phyloP scores from a whole-genome alignment of 306 rosid species.

The barrel medic (Medicago truncatula) region DNA sequence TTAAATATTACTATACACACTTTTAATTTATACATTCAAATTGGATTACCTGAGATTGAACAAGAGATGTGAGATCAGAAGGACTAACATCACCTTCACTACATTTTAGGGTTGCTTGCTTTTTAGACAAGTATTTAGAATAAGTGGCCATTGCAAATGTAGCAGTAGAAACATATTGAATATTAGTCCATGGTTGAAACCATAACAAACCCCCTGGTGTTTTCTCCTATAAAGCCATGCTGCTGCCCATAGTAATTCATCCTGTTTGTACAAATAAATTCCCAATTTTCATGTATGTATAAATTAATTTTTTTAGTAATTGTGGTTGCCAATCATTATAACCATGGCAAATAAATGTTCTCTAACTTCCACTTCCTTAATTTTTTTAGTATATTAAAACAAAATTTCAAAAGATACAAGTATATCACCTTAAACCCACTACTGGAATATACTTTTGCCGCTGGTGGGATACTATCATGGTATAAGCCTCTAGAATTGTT shows the following conservation, averaged over 20 bases:
- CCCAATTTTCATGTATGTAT: neutral
- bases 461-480: slow-evolving; percentile 50
- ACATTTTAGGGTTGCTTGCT: slow-evolving; percentile 36
- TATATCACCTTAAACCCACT: slow-evolving; percentile 61
- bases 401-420: neutral
- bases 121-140: slow-evolving; percentile 50
- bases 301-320: neutral
- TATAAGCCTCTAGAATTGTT: slow-evolving; percentile 43
- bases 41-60: slow-evolving; percentile 52
- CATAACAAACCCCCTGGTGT: slow-evolving; percentile 57
- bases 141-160: slow-evolving; percentile 50
- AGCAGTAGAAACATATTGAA: slow-evolving; percentile 61
- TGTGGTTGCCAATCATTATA: too few species aligned
- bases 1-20: too few species aligned
- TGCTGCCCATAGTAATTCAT: slow-evolving; percentile 72
- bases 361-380: neutral
- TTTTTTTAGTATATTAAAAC: neutral
- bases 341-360: too few species aligned
- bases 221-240: slow-evolving; percentile 69
- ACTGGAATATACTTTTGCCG: slow-evolving; percentile 47
- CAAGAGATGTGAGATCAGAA: slow-evolving; percentile 45
- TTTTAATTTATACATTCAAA: too few species aligned
- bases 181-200: slow-evolving; percentile 59
- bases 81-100: slow-evolving; percentile 40
- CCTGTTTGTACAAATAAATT: slow-evolving; percentile 42